Conservation (phyloP, 202 grass and related monocot species). For the Schoenoplectus triqueter region DNA sequence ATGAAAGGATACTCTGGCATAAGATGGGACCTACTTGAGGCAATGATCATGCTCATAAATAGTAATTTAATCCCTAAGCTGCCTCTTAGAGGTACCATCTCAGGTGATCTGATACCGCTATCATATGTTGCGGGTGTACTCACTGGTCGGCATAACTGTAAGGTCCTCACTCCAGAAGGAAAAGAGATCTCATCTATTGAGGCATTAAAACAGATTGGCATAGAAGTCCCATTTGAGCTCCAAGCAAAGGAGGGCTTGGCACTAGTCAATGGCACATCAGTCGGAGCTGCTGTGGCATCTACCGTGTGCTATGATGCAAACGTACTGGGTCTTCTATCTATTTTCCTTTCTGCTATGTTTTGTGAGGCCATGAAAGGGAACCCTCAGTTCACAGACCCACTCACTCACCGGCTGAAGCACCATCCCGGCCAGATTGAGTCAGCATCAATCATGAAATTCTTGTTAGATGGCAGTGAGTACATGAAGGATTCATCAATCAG, state of each 20-base stretch:
- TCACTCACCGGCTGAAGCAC: constrained; percentile 71
- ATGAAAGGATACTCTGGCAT: constrained; percentile 48
- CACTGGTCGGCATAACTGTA: not conserved
- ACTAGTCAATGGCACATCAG: constrained; percentile 63
- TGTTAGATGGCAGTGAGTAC: constrained; percentile 73
- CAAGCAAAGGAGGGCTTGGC: constrained; percentile 68
- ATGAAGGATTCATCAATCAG: constrained; percentile 73
- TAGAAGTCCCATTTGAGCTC: constrained; percentile 58
- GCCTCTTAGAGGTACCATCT: constrained; percentile 41
- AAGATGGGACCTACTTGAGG: constrained; percentile 45
- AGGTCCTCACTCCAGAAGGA: constrained; percentile 18
- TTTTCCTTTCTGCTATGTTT: constrained; percentile 53
- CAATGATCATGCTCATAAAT: constrained; percentile 40
- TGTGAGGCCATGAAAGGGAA: constrained; percentile 66
- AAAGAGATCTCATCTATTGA: constrained; percentile 44
- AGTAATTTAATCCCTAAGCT: constrained; percentile 40
- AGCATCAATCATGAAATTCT: constrained; percentile 66
- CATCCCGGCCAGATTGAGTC: constrained; percentile 78
- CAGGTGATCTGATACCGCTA: constrained; percentile 39
- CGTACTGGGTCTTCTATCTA: constrained; percentile 46
- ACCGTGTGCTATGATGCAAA: constrained; percentile 49
- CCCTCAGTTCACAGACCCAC: constrained; percentile 64
- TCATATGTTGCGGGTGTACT: constrained; percentile 35
- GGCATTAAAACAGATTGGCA: constrained; percentile 51
- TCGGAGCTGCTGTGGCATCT: constrained; percentile 59